Conservation (phyloP, 1,139 yeast genomes). For the Sugiyamaella neomexicana region DNA sequence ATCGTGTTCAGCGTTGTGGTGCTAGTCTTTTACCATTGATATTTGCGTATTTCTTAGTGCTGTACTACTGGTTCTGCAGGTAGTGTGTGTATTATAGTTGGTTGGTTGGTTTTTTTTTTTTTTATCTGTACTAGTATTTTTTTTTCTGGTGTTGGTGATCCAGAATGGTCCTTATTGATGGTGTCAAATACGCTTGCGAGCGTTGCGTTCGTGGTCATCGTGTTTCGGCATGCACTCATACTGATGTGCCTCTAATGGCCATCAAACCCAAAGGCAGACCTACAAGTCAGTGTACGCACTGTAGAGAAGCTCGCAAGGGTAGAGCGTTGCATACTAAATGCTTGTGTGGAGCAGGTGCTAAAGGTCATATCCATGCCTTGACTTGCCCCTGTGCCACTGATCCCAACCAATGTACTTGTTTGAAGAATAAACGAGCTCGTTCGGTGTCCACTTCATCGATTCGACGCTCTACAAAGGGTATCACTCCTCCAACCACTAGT, state of each 20-base stretch:
- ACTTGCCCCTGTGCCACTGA: conserved; percentile 59
- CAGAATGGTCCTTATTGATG: conserved; percentile 81
- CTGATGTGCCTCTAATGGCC: conserved; percentile 86
- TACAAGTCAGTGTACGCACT: conserved; percentile 84
- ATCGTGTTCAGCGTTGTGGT: neutral
- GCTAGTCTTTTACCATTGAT: neutral
- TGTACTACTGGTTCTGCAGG: too few relatives aligned
- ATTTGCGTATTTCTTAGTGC: too few relatives aligned
- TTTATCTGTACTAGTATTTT: neutral
- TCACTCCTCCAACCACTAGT: conserved; percentile 6
- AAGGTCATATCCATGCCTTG: conserved; percentile 42
- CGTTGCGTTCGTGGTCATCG: conserved; percentile 95
- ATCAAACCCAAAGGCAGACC: conserved; percentile 97
- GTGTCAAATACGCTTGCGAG: conserved; percentile 92
- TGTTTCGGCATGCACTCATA: conserved; percentile 89
- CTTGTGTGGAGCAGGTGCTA: conserved; percentile 59
- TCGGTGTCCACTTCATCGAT: conserved; percentile 10
- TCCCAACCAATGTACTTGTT: conserved; percentile 58
- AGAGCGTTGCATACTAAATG: conserved; percentile 73
- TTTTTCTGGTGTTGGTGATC: neutral
- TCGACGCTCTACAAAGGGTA: conserved; percentile 5
- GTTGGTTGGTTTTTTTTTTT: neutral
- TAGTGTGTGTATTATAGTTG: neutral
- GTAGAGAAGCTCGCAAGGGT: conserved; percentile 73
- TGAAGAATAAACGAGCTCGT: conserved; percentile 38